Base-by-base conservation (phyloP, 305 asterid genomes). In the Fraxinus sp. region DNA sequence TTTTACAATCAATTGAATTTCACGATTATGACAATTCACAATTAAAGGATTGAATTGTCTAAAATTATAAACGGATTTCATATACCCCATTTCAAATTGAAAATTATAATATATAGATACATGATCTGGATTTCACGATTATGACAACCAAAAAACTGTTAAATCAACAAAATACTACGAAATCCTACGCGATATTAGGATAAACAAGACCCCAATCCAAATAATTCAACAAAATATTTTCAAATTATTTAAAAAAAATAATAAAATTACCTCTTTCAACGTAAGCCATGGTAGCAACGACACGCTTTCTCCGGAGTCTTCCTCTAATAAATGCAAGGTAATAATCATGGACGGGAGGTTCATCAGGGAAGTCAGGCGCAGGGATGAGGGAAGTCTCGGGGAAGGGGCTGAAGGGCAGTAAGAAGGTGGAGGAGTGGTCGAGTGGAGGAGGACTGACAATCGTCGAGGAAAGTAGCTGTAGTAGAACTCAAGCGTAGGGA, bases 241-340 rank as follows among this genome's bases (percentile, higher is more conserved):
- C 41, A 71, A 76, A 84, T 64, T 10, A 49, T 36, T 24, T 35
- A 1, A 28, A 59, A 64, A 16, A 75, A 24, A 72, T 16, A 16
- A 3, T 11, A 4, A 52, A 49, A 4, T 26, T 80, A 91, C 95
- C 97, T 89, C 95, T 86, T 83, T 93, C 97, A 20, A 93, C 97
- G 90, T 93, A 93, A 33, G 97, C 97, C 97, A 93, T 93, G 79
- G 88, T 76, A 83, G 74, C 84, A 66, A 64, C 80, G 84, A 84
- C 81, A 1, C 13, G 26, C 49, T 24, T 84, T 75, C 26, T 82
- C 86, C 82, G 35, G 87, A 78, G 62, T 73, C 35, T 46, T 39
- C 37, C 84, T 81, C 66, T 33, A 82, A 26, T 76, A 16, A 70
- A 18, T 68, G 59, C 18, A 77, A 33, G 71, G 44, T 59, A 36